These are phyloP conservation scores for Crucihimalaya himalaica DNA, from an alignment of 345 rosid genomes.

Conservation along the genomic window DNA sequence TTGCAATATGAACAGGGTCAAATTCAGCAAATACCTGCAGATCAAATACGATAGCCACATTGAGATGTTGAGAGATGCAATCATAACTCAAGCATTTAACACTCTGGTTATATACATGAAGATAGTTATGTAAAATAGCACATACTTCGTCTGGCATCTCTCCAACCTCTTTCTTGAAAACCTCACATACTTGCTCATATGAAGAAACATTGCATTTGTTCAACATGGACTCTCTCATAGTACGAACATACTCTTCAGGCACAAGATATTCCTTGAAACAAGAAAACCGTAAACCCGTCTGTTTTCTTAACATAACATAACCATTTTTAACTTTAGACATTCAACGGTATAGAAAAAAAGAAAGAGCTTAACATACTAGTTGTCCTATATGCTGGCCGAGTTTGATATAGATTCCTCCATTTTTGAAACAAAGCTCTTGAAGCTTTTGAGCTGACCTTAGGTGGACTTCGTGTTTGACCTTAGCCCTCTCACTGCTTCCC, in stretches of 20 bases:
- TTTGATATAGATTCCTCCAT: constrained; percentile 94
- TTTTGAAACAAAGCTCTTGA: constrained; percentile 83
- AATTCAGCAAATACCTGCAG: constrained; percentile 72
- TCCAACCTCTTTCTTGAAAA: constrained; percentile 89
- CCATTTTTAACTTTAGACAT: constrained; percentile 4
- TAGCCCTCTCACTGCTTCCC: constrained; percentile 70
- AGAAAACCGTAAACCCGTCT: neutral
- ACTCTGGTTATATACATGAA: neutral
- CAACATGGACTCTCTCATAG: constrained; percentile 89
- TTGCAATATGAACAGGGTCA: constrained; percentile 90
- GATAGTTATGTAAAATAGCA: neutral
- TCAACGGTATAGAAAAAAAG: constrained; percentile 9
- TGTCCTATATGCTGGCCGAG: constrained; percentile 97
- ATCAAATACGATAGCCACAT: constrained; percentile 10
- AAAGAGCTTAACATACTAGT: constrained; percentile 50
- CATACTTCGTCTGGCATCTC: constrained; percentile 77
- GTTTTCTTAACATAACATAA: neutral
- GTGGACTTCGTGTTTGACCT: constrained; percentile 86
- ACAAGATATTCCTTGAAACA: constrained; percentile 76
- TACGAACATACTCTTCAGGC: constrained; percentile 80
- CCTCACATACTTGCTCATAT: constrained; percentile 88
- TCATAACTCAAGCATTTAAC: neutral
- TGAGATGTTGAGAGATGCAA: constrained; percentile 4
- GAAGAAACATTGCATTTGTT: constrained; percentile 93
- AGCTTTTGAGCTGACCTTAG: constrained; percentile 87